These are phyloP conservation scores for Hymenoscyphus occultus DNA, from an alignment of 2,329 filamentous ascomycete species.

Conservation along the genomic window DNA sequence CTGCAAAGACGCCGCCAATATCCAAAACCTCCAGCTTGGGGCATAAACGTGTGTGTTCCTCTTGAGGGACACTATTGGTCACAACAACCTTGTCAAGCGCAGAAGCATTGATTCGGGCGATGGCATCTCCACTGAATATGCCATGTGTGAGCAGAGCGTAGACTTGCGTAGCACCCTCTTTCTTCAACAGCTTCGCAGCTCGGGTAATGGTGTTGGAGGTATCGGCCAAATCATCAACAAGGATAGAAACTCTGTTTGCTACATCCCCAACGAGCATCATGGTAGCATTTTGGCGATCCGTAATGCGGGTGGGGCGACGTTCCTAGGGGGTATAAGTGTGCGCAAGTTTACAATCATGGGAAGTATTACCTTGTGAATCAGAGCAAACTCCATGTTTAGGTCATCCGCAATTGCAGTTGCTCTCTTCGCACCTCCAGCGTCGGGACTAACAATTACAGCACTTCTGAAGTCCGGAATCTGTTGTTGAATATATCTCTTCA, in stretches of 20 bases:
- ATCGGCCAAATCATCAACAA: slow-evolving; percentile 92
- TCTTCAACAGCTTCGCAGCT: slow-evolving; percentile 94
- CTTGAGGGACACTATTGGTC: slow-evolving; percentile 91
- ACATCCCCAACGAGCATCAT: slow-evolving; percentile 96
- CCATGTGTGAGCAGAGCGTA: slow-evolving; percentile 94
- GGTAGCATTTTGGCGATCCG: slow-evolving; percentile 83
- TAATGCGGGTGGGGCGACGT: slow-evolving; percentile 83
- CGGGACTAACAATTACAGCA: slow-evolving; percentile 90
- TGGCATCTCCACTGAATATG: slow-evolving; percentile 91
- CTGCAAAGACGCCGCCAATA: slow-evolving; percentile 86
- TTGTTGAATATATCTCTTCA: slow-evolving; percentile 70
- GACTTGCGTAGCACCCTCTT: slow-evolving; percentile 86
- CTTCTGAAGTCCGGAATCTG: slow-evolving; percentile 77
- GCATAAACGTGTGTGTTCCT: slow-evolving; percentile 73
- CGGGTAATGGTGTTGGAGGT: slow-evolving; percentile 97
- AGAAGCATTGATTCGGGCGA: slow-evolving; percentile 89
- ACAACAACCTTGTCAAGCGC: slow-evolving; percentile 91
- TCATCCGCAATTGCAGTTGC: slow-evolving; percentile 93
- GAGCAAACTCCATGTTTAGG: slow-evolving; percentile 89
- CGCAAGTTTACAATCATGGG: slow-evolving; percentile 33
- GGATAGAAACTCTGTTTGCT: slow-evolving; percentile 74
- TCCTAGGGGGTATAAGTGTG: slow-evolving; percentile 55
- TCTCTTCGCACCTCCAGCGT: slow-evolving; percentile 94
- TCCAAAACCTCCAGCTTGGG: slow-evolving; percentile 91
- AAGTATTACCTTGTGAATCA: slow-evolving; percentile 86